Percentiles rank a stretch among this genome's conserved stretches.
These are phyloP conservation scores for Kentomonas sorsogonicus DNA, from an alignment of 208 protist species.

Conservation along the genomic window DNA sequence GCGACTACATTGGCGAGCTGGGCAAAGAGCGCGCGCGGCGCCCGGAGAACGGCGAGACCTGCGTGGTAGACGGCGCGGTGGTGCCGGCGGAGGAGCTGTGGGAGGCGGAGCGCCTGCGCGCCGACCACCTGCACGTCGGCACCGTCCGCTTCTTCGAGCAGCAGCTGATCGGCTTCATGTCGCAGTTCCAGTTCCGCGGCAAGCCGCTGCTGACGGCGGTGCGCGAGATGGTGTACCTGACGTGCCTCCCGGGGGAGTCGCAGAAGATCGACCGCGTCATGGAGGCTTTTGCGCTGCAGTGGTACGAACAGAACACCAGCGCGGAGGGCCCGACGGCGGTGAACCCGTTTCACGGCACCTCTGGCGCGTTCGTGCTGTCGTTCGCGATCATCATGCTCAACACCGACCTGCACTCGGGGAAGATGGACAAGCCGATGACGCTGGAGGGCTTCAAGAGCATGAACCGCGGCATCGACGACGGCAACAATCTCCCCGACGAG, in stretches of 20 bases:
- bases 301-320: constrained; percentile 55
- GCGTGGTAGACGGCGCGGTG: constrained; percentile 3
- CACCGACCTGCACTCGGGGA: constrained; percentile 96
- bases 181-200: constrained; percentile 69
- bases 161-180: constrained; percentile 74
- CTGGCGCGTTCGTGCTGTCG: constrained; percentile 92
- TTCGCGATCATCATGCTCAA: constrained; percentile 99
- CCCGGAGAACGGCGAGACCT: constrained; percentile 1
- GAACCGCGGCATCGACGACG: constrained; percentile 96
- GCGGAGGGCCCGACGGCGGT: constrained; percentile 24
- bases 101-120: constrained; percentile 10
- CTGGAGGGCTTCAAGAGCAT: constrained; percentile 91
- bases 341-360: constrained; percentile 81
- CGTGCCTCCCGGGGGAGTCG: constrained; percentile 88
- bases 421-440: constrained; percentile 93
- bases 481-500: constrained; percentile 77
- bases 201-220: constrained; percentile 74
- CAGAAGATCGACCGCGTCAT: constrained; percentile 94
- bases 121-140: constrained; percentile 35
- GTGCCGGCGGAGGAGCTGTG: constrained; percentile 2
- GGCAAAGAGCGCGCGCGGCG: constrained; percentile 33
- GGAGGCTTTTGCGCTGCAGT: constrained; percentile 83
- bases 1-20: constrained; percentile 85
- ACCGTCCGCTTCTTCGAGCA: constrained; percentile 68
- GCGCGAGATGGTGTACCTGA: constrained; percentile 78